These are phyloP conservation scores for Coemansia sp. DNA, from an alignment of 192 early-diverging fungal species.

Conservation along the genomic window DNA sequence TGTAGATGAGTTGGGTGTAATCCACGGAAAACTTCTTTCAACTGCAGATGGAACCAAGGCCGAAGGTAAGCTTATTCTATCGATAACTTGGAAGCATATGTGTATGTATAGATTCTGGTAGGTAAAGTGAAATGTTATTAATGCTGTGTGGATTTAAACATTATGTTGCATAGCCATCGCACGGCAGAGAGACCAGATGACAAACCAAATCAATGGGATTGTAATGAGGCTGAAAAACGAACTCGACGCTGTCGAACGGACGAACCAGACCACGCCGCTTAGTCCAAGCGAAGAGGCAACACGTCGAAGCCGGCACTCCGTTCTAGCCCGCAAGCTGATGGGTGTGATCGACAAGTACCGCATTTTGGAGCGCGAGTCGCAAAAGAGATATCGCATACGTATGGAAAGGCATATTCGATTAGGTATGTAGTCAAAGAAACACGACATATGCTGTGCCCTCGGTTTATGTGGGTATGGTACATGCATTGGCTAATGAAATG, in stretches of 20 bases:
- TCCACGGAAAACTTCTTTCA: slow-evolving; percentile 41
- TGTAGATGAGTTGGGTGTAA: slow-evolving; percentile 36
- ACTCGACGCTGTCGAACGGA: slow-evolving; percentile 42
- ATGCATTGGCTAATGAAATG: not conserved
- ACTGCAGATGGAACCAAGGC: slow-evolving; percentile 45
- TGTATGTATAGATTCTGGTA: not conserved
- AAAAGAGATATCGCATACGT: slow-evolving; percentile 40
- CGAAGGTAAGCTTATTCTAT: slow-evolving; percentile 29
- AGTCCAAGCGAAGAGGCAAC: slow-evolving; percentile 46
- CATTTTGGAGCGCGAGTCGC: slow-evolving; percentile 42
- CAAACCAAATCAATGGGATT: slow-evolving; percentile 38
- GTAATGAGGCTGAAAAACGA: slow-evolving; percentile 41
- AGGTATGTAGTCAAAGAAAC: slow-evolving; percentile 24
- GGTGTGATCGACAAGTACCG: slow-evolving; percentile 46
- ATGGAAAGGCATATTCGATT: slow-evolving; percentile 54
- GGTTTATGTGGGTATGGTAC: not conserved
- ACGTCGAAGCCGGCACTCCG: slow-evolving; percentile 37
- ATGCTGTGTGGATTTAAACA: not conserved
- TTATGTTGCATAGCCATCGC: slow-evolving; percentile 33
- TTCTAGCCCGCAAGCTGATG: slow-evolving; percentile 46
- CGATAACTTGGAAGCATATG: not conserved
- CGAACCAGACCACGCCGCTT: slow-evolving; percentile 35
- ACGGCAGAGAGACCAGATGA: slow-evolving; percentile 42
- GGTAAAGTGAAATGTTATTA: not conserved
- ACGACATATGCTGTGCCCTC: not conserved